A percentile compares a stretch with the other conserved stretches of the same genome.
Conservation (phyloP, 2,329 filamentous ascomycete species). For the Aureobasidium uvarum region DNA sequence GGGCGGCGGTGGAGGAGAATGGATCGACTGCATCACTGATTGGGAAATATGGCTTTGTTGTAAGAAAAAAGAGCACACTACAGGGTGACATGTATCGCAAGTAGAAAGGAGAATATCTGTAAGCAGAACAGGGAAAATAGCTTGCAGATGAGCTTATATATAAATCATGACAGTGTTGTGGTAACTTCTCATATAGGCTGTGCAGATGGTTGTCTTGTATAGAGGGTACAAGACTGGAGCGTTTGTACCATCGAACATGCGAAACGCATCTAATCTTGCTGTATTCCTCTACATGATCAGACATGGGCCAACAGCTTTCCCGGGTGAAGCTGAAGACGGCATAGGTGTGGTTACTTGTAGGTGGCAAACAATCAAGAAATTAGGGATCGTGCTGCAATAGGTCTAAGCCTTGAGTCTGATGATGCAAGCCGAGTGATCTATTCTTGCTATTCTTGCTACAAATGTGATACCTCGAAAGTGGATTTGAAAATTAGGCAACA, state of each 20-base stretch:
- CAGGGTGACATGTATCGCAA: too few relatives aligned
- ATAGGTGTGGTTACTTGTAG: not conserved
- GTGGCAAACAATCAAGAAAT: conserved; percentile 3
- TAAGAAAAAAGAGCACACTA: too few relatives aligned
- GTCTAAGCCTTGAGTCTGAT: not conserved
- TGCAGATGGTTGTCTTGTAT: not conserved
- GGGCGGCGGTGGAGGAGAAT: not conserved
- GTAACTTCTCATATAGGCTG: not conserved
- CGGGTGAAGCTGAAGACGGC: not conserved
- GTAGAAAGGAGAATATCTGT: not conserved
- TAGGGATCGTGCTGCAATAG: not conserved
- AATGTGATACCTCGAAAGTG: not conserved
- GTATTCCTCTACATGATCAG: not conserved
- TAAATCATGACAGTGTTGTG: not conserved
- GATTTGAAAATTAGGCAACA: not conserved
- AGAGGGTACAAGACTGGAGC: not conserved
- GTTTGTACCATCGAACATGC: not conserved
- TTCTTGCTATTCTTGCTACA: not conserved
- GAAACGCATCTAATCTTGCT: not conserved
- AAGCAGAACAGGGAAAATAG: not conserved
- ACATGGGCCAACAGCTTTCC: not conserved
- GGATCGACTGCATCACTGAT: not conserved
- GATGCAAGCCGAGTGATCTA: not conserved
- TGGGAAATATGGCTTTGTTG: not conserved
- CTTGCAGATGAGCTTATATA: not conserved